Percentiles rank a stretch among this genome's conserved stretches.
Conservation (phyloP, 495 filamentous ascomycete genomes). For the Hypoxylon subgilvum region DNA sequence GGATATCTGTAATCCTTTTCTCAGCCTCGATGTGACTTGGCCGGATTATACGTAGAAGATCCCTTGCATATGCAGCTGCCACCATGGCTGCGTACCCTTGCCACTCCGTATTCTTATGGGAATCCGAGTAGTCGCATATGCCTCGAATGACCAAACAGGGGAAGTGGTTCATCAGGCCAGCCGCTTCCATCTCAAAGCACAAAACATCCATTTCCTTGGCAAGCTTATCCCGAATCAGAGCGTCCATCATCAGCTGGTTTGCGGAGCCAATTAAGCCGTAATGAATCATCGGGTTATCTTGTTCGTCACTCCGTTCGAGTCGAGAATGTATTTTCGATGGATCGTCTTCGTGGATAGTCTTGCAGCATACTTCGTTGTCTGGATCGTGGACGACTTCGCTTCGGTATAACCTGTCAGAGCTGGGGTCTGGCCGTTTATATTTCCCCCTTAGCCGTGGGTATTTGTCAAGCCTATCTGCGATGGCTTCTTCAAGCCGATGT, state of each 20-base stretch:
- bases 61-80: constrained; percentile 22
- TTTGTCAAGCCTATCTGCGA: constrained; percentile 30
- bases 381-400: constrained; percentile 32
- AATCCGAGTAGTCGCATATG: constrained; percentile 52
- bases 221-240: constrained; percentile 10
- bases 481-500: constrained; percentile 30
- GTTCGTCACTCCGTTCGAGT: constrained; percentile 27
- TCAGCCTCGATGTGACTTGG: constrained; percentile 44
- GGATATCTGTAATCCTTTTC: constrained; percentile 43
- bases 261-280: constrained; percentile 49
- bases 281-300: constrained; percentile 34
- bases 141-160: constrained; percentile 47
- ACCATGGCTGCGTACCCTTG: constrained; percentile 26
- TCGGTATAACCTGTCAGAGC: constrained; percentile 47
- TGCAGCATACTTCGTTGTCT: constrained; percentile 31
- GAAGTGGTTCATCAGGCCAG: constrained; percentile 36
- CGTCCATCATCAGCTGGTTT: constrained; percentile 43
- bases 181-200: constrained; percentile 40
- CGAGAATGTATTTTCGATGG: constrained; percentile 36
- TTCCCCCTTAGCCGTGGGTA: constrained; percentile 32
- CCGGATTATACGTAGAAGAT: constrained; percentile 34
- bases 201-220: neutral
- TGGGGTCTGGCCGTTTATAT: constrained; percentile 37
- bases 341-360: constrained; percentile 34
- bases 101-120: constrained; percentile 45